These are phyloP conservation scores for Daldinia bambusicola DNA, from an alignment of 495 filamentous ascomycete species.

Conservation along the genomic window DNA sequence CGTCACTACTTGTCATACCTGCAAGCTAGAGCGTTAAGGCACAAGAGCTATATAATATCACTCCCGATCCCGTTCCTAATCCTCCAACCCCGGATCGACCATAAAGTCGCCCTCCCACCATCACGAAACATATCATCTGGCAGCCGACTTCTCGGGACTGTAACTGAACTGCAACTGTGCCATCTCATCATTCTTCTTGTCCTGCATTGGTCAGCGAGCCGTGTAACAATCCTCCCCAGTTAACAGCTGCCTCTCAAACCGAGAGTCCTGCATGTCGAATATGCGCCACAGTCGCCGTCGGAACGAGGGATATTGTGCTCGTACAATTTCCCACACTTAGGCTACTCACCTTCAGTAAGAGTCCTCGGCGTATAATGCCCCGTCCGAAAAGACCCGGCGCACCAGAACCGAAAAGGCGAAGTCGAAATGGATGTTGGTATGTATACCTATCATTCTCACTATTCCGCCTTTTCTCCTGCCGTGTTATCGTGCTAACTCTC, in stretches of 20 bases:
- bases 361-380: conserved; percentile 64
- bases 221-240: conserved; percentile 42
- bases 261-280: conserved; percentile 48
- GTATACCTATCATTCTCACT: conserved; percentile 4
- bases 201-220: conserved; percentile 41
- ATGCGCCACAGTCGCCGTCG: conserved; percentile 45
- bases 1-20: conserved; percentile 24
- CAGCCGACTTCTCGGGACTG: conserved; percentile 38
- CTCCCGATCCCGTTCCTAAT: conserved; percentile 26
- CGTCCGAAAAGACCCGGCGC: conserved; percentile 73
- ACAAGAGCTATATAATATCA: conserved; percentile 45
- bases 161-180: conserved; percentile 42
- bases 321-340: conserved; percentile 48
- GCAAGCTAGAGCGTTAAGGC: conserved; percentile 23
- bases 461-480: conserved; percentile 4
- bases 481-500: conserved; percentile 19
- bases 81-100: conserved; percentile 10
- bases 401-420: conserved; percentile 75
- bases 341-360: conserved; percentile 27
- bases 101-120: conserved; percentile 35
- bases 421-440: conserved; percentile 87
- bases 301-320: conserved; percentile 49
- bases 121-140: conserved; percentile 28
- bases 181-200: conserved; percentile 36
- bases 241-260: conserved; percentile 37